Evolutionary conservation across 2,329 filamentous ascomycete species (phyloP), one percentile per base, ranked within the genome.

Genomic region (Penicillium occitanis): DNA sequence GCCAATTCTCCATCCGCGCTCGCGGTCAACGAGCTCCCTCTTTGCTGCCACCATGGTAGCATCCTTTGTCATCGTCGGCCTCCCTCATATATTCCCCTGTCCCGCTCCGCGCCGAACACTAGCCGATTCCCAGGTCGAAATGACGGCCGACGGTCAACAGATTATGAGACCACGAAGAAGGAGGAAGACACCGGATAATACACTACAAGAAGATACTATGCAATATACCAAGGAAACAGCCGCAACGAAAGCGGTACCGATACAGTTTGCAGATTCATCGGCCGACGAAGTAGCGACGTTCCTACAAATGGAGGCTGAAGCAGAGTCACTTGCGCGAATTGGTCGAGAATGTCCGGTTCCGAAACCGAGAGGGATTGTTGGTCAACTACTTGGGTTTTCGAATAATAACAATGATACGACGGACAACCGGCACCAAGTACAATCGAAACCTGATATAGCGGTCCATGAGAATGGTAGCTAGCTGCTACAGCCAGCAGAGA

Each of bases 31-130:
- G 72, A 93, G 91, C 65, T 95, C 93, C 55, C 89, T 99, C 68
- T 99, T 99, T 82, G 93, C 92, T 61, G 92, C 91, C n/a, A 98
- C 94, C 0, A 86, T 98, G 64, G 85, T 91, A 69, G 89, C 93
- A 37, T 95, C 91, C 71, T 97, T 99, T 78, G 86, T 97, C 69
- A 93, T 99, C 68, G 95, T 99, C 63, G 92, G 88, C 35, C 84
- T 97, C 53, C 95, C 95, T 25, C 95, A 99, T 77, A 76, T 96
- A 35, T 86, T 99, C 19, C 95, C 95, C 1, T 99, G 95, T 76
- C 95, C 95, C 1, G 91, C 92, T 55, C 91, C 91, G 1, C 86
- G 91, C 70, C 83, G 87, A 37, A 87, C 88, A 40, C 90, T 90
- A 72, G 90, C 92, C 71, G 93, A 97, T 76, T 88, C 88, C 17